These are phyloP conservation scores for Linnemannia zychae DNA, from an alignment of 192 early-diverging fungal genomes.

Conservation along the genomic window DNA sequence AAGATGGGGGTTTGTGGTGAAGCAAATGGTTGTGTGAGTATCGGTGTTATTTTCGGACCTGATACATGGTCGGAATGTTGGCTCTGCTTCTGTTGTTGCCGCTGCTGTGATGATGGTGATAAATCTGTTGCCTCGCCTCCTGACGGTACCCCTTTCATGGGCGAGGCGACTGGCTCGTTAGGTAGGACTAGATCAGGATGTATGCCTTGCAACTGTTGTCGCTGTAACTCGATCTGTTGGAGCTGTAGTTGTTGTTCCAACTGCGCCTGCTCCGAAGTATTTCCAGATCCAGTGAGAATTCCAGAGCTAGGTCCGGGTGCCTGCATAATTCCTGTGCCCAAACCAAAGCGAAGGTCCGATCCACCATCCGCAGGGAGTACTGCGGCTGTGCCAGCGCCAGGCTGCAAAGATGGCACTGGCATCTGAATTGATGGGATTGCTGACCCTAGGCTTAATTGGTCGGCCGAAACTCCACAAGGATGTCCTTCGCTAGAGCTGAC, in stretches of 20 bases:
- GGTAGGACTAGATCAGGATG: conserved; percentile 1
- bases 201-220: background rate
- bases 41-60: background rate
- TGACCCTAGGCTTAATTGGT: background rate
- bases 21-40: background rate
- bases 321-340: background rate
- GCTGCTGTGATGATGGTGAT: background rate
- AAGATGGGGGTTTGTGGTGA: background rate
- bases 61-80: background rate
- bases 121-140: background rate
- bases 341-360: background rate
- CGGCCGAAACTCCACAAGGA: background rate
- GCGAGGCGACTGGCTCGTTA: too few species aligned
- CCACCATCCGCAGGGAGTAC: background rate
- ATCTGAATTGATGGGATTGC: background rate
- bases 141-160: background rate
- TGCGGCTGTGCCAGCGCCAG: background rate
- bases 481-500: conserved; percentile 4
- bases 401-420: background rate
- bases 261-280: background rate
- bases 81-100: background rate
- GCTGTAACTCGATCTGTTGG: background rate
- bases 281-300: background rate
- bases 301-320: background rate
- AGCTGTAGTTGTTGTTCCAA: background rate